Percentiles rank a stretch among this genome's conserved stretches.
These are phyloP conservation scores for Neonectria ditissima DNA, from an alignment of 2,329 filamentous ascomycete genomes.

Conservation along the genomic window DNA sequence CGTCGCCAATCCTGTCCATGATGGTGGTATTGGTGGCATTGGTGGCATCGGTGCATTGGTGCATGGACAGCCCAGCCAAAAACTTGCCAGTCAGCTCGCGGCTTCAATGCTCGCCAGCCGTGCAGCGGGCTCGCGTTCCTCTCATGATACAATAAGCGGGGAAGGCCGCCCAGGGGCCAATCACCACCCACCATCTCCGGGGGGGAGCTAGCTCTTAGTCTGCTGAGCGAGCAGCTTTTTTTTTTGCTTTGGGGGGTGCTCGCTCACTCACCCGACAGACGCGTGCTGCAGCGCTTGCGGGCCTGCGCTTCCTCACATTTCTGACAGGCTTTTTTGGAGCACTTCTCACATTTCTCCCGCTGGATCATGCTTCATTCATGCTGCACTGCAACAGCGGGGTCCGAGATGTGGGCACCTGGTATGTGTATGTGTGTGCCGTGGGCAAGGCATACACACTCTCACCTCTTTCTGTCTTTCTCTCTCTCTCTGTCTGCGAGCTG, in stretches of 20 bases:
- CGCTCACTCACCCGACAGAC: background rate
- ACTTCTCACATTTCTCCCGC: constrained; percentile 3
- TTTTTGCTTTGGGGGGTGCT: constrained; percentile 28
- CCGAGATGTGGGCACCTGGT: constrained; percentile 6
- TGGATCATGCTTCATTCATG: constrained; percentile 1
- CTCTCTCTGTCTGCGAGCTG: background rate
- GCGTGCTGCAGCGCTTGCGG: too few species aligned
- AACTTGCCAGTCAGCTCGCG: constrained; percentile 9
- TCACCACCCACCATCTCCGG: constrained; percentile 41
- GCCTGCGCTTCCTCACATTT: constrained; percentile 20
- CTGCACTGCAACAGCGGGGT: constrained; percentile 20
- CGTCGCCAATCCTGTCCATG: background rate
- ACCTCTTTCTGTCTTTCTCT: background rate
- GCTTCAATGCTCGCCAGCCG: too few species aligned
- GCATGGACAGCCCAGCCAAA: constrained; percentile 24
- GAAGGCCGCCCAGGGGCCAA: constrained; percentile 45
- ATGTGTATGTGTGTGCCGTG: background rate
- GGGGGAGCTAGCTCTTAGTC: constrained; percentile 39
- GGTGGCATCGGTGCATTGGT: constrained; percentile 8
- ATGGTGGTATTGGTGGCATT: too few species aligned
- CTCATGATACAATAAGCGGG: constrained; percentile 57
- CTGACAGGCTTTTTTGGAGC: constrained; percentile 3
- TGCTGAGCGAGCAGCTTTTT: constrained; percentile 41
- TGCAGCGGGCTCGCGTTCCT: constrained; percentile 42
- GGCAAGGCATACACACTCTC: background rate